Evolutionary conservation across 305 asterid species (phyloP).

Genomic region (Striga hermonthica): DNA sequence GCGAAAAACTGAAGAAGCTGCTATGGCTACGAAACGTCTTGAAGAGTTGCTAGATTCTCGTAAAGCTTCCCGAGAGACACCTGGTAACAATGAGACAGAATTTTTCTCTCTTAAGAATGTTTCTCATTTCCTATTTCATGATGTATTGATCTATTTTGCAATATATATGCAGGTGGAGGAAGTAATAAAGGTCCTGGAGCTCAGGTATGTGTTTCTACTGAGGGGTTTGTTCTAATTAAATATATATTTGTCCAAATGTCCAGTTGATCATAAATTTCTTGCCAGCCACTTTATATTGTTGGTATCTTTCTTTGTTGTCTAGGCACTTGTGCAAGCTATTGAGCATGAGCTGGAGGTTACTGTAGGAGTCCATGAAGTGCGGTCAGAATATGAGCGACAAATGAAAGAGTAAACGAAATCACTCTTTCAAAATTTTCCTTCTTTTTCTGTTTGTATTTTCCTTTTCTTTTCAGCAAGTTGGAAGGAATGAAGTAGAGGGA

Average conservation of each 20-base stretch:
- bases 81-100: slow-evolving; percentile 41
- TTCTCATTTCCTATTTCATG: slow-evolving; percentile 11
- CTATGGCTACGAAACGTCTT: slow-evolving; percentile 88
- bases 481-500: no score
- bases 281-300: slow-evolving; percentile 14
- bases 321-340: slow-evolving; percentile 76
- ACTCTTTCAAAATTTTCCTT: slow-evolving; percentile 17
- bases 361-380: slow-evolving; percentile 91
- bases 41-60: slow-evolving; percentile 90
- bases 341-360: slow-evolving; percentile 98
- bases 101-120: neutral
- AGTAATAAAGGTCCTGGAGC: slow-evolving; percentile 62
- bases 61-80: slow-evolving; percentile 67
- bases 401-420: slow-evolving; percentile 69
- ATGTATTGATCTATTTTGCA: slow-evolving; percentile 21
- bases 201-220: slow-evolving; percentile 51
- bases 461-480: neutral
- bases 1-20: slow-evolving; percentile 94
- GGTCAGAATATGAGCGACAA: slow-evolving; percentile 88
- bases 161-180: slow-evolving; percentile 43
- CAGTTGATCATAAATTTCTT: slow-evolving; percentile 15
- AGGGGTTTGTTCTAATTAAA: neutral
- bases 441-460: neutral
- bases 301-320: slow-evolving; percentile 31
- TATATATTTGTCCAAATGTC: slow-evolving; percentile 16